Percentiles rank a stretch among this genome's conserved stretches.
Conservation (phyloP, 2,329 filamentous ascomycete genomes). For the Verticillium klebahnii region DNA sequence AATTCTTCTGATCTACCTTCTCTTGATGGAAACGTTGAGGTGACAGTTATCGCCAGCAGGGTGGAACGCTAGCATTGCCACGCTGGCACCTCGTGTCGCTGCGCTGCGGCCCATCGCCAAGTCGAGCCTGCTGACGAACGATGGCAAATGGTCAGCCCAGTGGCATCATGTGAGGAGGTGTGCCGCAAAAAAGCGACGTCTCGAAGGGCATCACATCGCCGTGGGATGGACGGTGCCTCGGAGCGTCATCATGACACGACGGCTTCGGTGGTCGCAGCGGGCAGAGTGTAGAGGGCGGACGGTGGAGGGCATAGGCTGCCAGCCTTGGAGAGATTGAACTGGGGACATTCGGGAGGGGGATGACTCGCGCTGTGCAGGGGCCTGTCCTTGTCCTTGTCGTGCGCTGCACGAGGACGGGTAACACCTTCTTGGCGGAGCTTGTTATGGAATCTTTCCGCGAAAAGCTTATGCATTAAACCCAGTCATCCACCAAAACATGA, state of each 20-base stretch:
- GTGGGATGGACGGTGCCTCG: neutral
- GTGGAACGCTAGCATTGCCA: neutral
- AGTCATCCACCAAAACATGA: neutral
- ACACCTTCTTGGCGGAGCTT: neutral
- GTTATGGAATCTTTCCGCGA: neutral
- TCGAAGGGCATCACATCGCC: neutral
- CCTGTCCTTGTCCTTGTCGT: neutral
- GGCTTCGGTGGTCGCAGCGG: too few relatives aligned
- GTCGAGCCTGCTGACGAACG: neutral
- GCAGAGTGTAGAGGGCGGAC: neutral
- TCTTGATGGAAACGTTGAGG: neutral
- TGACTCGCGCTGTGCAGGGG: neutral
- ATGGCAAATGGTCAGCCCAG: neutral
- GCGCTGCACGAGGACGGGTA: neutral
- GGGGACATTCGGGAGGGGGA: neutral
- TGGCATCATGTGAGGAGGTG: neutral
- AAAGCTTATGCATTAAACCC: neutral
- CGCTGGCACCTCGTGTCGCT: neutral
- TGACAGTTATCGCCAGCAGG: neutral
- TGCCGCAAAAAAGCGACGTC: neutral
- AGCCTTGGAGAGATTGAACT: neutral
- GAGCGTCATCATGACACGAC: neutral
- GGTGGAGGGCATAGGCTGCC: neutral
- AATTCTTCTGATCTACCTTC: neutral
- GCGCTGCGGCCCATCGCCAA: neutral